phyloP scores from a whole-genome alignment of 192 early-diverging fungal genomes.

The Coemansia sp. region DNA sequence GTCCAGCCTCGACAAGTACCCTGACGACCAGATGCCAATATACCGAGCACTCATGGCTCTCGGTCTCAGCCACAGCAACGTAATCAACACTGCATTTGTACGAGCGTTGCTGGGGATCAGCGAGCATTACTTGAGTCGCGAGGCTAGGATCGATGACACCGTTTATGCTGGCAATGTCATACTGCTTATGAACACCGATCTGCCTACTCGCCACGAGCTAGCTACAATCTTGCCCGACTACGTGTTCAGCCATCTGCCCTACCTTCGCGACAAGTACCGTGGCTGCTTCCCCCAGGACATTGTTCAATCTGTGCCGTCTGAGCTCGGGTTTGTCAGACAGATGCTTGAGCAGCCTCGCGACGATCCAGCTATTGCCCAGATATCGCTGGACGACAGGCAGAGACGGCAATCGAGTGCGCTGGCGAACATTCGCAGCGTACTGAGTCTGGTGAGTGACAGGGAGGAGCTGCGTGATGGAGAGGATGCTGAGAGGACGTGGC shows the following conservation, averaged over 20 bases:
- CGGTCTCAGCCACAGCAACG: constrained; percentile 59
- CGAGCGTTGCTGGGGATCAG: constrained; percentile 63
- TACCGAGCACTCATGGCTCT: constrained; percentile 66
- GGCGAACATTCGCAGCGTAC: neutral
- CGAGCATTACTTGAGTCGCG: constrained; percentile 65
- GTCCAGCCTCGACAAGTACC: constrained; percentile 63
- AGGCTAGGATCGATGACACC: constrained; percentile 66
- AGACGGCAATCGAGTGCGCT: neutral
- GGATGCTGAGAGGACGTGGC: neutral
- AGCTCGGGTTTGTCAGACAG: constrained; percentile 22
- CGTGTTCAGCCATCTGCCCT: constrained; percentile 70
- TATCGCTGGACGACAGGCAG: constrained; percentile 9
- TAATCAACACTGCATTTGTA: constrained; percentile 47
- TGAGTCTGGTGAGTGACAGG: neutral
- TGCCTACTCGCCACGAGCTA: constrained; percentile 53
- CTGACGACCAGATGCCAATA: constrained; percentile 67
- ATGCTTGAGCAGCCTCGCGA: constrained; percentile 36
- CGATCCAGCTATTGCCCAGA: neutral
- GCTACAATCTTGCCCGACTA: constrained; percentile 64
- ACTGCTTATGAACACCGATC: constrained; percentile 74
- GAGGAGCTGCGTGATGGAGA: neutral
- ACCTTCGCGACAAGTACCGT: constrained; percentile 67
- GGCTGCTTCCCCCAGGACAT: constrained; percentile 34
- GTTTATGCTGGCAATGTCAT: constrained; percentile 71
- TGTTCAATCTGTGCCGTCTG: constrained; percentile 19